A percentile compares a stretch with the other conserved stretches of the same genome.
Evolutionary conservation across 1,139 yeast genomes (phyloP).

Genomic region (Candida sanyaensis): DNA sequence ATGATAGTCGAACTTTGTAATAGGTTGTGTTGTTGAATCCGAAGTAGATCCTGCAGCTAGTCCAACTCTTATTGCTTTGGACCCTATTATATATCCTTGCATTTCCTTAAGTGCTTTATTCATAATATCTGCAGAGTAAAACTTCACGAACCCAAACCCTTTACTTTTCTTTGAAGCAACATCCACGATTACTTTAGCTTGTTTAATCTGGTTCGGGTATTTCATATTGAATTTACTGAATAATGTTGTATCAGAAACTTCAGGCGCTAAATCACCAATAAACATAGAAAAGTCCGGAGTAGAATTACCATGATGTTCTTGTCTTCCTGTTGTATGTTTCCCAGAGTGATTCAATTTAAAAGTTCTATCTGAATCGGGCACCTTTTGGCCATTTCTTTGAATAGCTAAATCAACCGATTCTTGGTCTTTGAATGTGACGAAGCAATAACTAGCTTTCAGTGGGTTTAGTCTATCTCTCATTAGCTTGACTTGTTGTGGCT

Average conservation of each 20-base stretch:
- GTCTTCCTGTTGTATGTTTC: conserved; percentile 33
- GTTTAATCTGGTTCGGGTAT: conserved; percentile 70
- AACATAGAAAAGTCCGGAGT: conserved; percentile 32
- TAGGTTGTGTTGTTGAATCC: conserved; percentile 8
- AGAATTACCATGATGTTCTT: conserved; percentile 24
- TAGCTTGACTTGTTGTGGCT: conserved; percentile 37
- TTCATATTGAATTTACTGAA: conserved; percentile 68
- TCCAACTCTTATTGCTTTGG: conserved; percentile 72
- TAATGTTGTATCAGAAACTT: conserved; percentile 71
- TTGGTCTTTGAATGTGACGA: conserved; percentile 73
- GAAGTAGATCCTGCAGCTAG: conserved; percentile 26
- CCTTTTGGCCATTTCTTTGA: conserved; percentile 63
- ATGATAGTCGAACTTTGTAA: conserved; percentile 7
- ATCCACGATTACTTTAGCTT: conserved; percentile 86
- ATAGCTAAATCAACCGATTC: conserved; percentile 73
- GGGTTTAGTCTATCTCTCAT: conserved; percentile 35
- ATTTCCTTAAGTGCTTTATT: conserved; percentile 75
- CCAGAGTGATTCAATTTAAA: conserved; percentile 88
- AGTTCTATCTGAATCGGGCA: conserved; percentile 58
- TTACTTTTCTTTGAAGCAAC: conserved; percentile 73
- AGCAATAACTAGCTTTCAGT: conserved; percentile 58
- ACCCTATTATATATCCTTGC: conserved; percentile 78
- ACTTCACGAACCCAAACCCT: conserved; percentile 93
- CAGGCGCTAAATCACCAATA: conserved; percentile 82
- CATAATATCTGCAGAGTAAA: conserved; percentile 70